Evolutionary conservation across 2,329 filamentous ascomycete genomes (phyloP).

Genomic region (Sordariomycetes sp.): DNA sequence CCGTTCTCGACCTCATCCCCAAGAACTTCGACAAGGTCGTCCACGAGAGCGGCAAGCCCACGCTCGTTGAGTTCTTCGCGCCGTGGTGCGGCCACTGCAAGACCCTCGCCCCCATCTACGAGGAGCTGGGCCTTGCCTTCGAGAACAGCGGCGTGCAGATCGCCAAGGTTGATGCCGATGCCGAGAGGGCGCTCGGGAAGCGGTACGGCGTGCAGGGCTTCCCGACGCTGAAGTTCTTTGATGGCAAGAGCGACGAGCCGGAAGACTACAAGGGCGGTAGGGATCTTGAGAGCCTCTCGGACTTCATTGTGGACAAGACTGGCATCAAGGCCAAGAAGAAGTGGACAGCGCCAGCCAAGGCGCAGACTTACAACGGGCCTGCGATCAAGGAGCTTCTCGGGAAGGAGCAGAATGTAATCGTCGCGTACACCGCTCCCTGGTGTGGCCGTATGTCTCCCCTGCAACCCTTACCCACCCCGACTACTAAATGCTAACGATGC

Average conservation of each 20-base stretch:
- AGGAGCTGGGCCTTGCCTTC: slow-evolving; percentile 72
- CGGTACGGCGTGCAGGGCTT: slow-evolving; percentile 87
- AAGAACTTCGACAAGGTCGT: slow-evolving; percentile 87
- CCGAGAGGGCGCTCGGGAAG: slow-evolving; percentile 74
- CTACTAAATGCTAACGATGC: background rate
- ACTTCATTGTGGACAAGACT: slow-evolving; percentile 80
- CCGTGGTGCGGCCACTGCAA: slow-evolving; percentile 99
- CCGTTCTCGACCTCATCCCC: slow-evolving; percentile 82
- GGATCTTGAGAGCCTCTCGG: slow-evolving; percentile 73
- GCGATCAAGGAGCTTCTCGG: slow-evolving; percentile 72
- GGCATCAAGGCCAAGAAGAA: slow-evolving; percentile 72
- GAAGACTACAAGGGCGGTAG: slow-evolving; percentile 78
- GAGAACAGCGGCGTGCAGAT: slow-evolving; percentile 70
- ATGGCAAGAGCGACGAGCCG: slow-evolving; percentile 82
- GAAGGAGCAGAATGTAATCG: slow-evolving; percentile 77
- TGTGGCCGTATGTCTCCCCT: slow-evolving; percentile 72
- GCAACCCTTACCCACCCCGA: background rate
- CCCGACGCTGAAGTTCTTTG: slow-evolving; percentile 95
- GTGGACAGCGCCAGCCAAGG: slow-evolving; percentile 59
- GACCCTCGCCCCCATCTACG: slow-evolving; percentile 86
- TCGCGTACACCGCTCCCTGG: slow-evolving; percentile 97
- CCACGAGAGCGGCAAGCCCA: slow-evolving; percentile 84
- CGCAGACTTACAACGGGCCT: slow-evolving; percentile 70
- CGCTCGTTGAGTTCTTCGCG: slow-evolving; percentile 95
- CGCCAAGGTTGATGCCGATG: slow-evolving; percentile 92